phyloP scores from a whole-genome alignment of 2,329 filamentous ascomycete genomes.

The Diaporthe ampelina region DNA sequence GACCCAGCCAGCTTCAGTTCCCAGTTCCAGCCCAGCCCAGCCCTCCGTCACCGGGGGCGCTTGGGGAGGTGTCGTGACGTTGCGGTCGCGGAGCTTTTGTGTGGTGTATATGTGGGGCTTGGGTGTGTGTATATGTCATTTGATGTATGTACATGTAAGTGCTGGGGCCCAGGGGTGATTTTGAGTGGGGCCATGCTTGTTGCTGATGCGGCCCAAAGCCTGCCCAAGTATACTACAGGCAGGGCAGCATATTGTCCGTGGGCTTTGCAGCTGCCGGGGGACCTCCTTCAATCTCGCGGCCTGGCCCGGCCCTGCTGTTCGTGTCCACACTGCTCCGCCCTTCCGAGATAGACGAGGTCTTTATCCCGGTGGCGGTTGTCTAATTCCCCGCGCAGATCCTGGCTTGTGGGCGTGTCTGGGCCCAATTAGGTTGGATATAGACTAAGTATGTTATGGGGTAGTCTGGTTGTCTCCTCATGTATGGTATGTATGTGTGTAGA shows the following conservation, averaged over 20 bases:
- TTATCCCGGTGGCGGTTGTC: constrained; percentile 16
- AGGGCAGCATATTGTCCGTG: constrained; percentile 25
- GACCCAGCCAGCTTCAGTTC: constrained; percentile 3
- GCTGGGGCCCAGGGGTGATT: neutral
- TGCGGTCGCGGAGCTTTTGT: neutral
- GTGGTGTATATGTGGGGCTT: neutral
- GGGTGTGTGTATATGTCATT: neutral
- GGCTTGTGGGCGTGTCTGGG: constrained; percentile 3
- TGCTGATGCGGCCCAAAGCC: constrained; percentile 2
- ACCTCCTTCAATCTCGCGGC: constrained; percentile 34
- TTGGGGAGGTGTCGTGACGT: neutral
- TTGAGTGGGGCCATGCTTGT: constrained; percentile 5
- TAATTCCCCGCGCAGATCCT: constrained; percentile 29
- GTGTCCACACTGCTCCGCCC: neutral
- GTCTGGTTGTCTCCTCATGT: no score
- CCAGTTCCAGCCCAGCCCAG: neutral
- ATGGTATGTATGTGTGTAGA: constrained; percentile 8
- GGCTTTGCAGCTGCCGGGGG: constrained; percentile 29
- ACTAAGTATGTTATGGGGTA: neutral
- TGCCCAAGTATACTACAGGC: neutral
- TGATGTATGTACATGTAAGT: neutral
- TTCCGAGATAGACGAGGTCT: constrained; percentile 26
- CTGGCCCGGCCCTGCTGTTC: constrained; percentile 15
- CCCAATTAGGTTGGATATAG: no score
- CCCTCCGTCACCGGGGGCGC: constrained; percentile 18